Base-by-base conservation (phyloP, 495 filamentous ascomycete genomes). In the Lentithecium fluviatile region DNA sequence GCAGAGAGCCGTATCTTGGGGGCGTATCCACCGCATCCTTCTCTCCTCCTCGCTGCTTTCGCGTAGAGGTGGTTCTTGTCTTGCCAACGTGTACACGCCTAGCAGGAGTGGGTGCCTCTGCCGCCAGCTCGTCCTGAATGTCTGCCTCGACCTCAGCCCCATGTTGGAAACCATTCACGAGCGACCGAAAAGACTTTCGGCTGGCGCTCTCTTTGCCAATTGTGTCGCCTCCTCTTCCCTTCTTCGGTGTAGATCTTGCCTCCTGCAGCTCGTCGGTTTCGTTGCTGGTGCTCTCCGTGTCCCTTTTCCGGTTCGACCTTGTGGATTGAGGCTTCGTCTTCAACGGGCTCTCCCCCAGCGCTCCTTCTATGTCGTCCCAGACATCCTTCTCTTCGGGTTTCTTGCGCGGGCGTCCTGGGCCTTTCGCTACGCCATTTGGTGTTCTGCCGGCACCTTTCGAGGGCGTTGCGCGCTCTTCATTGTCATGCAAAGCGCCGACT, bases 331-430 rank as follows among this genome's bases (percentile, higher is more conserved):
- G 19, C 23, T 47, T 38, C 17, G 29, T 32, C 20, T 34, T 49
- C 26, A 24, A 50, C 52, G 50, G 48, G 26, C 32, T 21, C 12
- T 37, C 34, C 8, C 49, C 40, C 2, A 65, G 21, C 19, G 65
- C 68, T 12, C 68, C 65, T 15, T 70, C 68, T 23, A 70, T 62
- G 29, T 70, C 65, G 40, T 70, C 65, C 45, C 67, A 70, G 25
- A 68, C 38, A 45, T 70, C 67, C 51, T 59, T 47, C 19, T 64
- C 64, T 17, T 63, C 47, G 29, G 3, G 3, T 42, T 19, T 36
- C 6, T 12, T 15, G 24, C 24, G n/a, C 24, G 42, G 45, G 34
- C 23, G 32, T 36, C 45, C 20, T 32, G 29, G 21, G 24, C 43
- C 23, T 38, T 56, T 48, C 13, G 52, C 6, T 37, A 19, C 38